Base-by-base conservation (phyloP, 1,284 basidiomycete genomes). In the Cryptococcus wingfieldii region DNA sequence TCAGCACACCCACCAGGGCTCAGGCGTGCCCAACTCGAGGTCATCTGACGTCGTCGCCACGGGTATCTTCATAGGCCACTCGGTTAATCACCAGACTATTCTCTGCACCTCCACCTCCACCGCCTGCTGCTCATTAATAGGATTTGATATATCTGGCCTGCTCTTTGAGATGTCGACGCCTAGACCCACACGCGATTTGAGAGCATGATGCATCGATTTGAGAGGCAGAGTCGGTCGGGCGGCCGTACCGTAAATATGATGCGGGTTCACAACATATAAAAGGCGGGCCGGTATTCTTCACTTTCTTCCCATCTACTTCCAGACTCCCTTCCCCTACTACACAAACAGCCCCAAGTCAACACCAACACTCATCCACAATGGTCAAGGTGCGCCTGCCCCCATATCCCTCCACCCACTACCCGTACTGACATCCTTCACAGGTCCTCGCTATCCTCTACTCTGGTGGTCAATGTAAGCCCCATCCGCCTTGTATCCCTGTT, bases 401-500 rank as follows among this genome's bases (percentile, higher is more conserved):
- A 19, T 27, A 38, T 16, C 19, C 7, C 1, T 46, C 41, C 16
- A 18, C 14, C 45, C 19, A 41, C 13, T 5, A 37, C 27, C 13
- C 2, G 16, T 42, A 19, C 50, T 59, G 34, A 53, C 39, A 25
- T n/a, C 19, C 59, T 53, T 38, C 56, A 7, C 43, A 91, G 88
- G 80, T 92, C 68, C 83, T 93, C 58, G 87, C 88, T 67, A 84
- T 93, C 66, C 84, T 93, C 54, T 80, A 79, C 69, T 66, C 66
- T 43, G 77, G 77, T 41, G 69, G 69, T 39, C 48, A 67, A 58
- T 63, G 65, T 67, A 19, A 31, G 61, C 53, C 9, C 16, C 12
- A 19, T 48, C 23, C 50, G n/a, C 12, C 14, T 18, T 28, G 18
- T 8, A 6, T 16, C 18, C n/a, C 34, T 23, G 39, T 12, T 19